Evolutionary conservation across 176 grass and related monocot genomes (phyloP), one percentile per base, ranked within the genome.

Genomic region (Panicum miliaceum): DNA sequence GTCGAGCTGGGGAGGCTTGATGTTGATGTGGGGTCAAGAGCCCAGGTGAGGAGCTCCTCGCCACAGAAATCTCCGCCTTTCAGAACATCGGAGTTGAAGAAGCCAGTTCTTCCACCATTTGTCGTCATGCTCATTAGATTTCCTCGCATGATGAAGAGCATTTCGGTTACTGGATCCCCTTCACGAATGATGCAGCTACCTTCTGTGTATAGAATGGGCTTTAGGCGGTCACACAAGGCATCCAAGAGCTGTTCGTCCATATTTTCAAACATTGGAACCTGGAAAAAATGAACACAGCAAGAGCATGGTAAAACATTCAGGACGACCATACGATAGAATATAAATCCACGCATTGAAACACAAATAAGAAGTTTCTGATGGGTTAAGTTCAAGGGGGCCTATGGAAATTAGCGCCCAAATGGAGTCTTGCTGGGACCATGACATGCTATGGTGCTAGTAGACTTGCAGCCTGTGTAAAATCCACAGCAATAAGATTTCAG

Each of bases 201-300:
- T 85, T 94, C 87, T 15, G 95, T 98, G 80, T 91, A 98, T 54
- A 94, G 75, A 76, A 92, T 85, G 34, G 95, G 86, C 81, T 93
- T 93, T 64, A 97, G 79, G 63, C 90, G 56, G 35, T 97, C 92
- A 64, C 90, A 94, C 90, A 97, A 77, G 48, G 90, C 95, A 79
- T 93, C 87, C 65, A 97, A 76, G 71, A 94, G 92, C 79, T 90
- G 95, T 45, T 91, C 95, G 45, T 97, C 92, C 92, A 97, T 93
- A 23, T 94, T 91, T 85, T 93, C 84, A 69, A 97, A 97, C 92
- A 97, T 76, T 10, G 95, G 92, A 79, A 97, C 95, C 95, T 97
- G 77, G n/a, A 68, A 68, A 64, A 2, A 58, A 25, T 71, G 6
- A 76, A 62, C 47, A 0, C 12, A 69, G n/a, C 18, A 84, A 45